Evolutionary conservation across 1,139 yeast genomes (phyloP).

Genomic region (Debaryomyces nepalensis): DNA sequence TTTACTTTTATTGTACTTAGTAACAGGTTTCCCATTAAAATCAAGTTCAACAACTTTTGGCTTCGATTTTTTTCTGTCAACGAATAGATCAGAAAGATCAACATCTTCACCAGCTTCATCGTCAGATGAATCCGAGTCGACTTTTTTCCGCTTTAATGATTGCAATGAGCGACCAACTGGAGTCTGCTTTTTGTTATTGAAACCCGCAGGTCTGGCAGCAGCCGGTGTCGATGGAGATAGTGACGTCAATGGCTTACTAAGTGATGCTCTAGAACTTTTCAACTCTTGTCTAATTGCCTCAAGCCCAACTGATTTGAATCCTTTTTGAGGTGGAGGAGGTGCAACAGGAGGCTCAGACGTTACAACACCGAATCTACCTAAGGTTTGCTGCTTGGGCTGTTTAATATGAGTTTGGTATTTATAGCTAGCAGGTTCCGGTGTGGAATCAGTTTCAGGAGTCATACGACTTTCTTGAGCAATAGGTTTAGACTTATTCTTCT

Average conservation of each 20-base stretch:
- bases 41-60: conserved; percentile 46
- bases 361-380: conserved; percentile 52
- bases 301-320: conserved; percentile 39
- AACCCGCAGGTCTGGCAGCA: conserved; percentile 85
- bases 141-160: conserved; percentile 33
- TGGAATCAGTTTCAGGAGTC: conserved; percentile 13
- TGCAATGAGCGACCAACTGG: conserved; percentile 46
- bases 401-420: conserved; percentile 29
- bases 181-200: conserved; percentile 50
- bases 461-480: conserved; percentile 7
- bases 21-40: conserved; percentile 40
- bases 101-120: conserved; percentile 40
- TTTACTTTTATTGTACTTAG: conserved; percentile 20
- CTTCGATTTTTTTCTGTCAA: conserved; percentile 38
- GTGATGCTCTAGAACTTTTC: conserved; percentile 28
- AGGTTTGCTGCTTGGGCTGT: conserved; percentile 49
- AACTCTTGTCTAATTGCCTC: conserved; percentile 48
- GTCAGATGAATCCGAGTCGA: conserved; percentile 40
- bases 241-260: conserved; percentile 23
- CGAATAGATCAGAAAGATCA: conserved; percentile 48
- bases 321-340: conserved; percentile 41
- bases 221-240: conserved; percentile 45
- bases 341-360: conserved; percentile 45
- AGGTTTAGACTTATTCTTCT: conserved; percentile 20
- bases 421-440: conserved; percentile 27